Conservation (phyloP, 2,329 filamentous ascomycete genomes). For the Scytalidium sp. region DNA sequence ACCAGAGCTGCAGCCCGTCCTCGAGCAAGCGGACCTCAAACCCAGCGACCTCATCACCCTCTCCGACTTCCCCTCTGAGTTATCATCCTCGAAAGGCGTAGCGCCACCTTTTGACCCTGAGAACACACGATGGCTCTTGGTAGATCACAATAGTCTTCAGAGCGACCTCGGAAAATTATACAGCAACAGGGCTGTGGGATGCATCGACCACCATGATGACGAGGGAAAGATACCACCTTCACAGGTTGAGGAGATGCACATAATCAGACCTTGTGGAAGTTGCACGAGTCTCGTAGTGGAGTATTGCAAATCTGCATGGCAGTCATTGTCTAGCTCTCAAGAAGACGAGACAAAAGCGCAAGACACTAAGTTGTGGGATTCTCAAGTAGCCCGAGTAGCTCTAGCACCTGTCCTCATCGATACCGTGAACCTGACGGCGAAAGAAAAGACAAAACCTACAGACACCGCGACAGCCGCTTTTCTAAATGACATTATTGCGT, state of each 20-base stretch:
- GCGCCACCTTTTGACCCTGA: constrained; percentile 40
- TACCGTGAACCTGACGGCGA: constrained; percentile 60
- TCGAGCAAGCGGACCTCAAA: constrained; percentile 56
- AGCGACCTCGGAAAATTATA: constrained; percentile 56
- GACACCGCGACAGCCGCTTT: constrained; percentile 58
- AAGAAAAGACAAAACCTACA: constrained; percentile 61
- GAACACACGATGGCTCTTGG: constrained; percentile 67
- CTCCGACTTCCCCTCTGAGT: constrained; percentile 52
- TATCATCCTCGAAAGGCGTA: constrained; percentile 37
- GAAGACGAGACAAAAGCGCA: constrained; percentile 32
- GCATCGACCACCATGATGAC: constrained; percentile 78
- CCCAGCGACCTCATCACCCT: constrained; percentile 63
- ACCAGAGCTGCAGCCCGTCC: constrained; percentile 67
- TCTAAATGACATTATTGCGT: constrained; percentile 46
- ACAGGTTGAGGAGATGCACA: constrained; percentile 47
- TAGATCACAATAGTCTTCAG: constrained; percentile 76
- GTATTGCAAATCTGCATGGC: constrained; percentile 57
- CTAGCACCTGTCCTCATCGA: constrained; percentile 73
- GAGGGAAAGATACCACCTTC: constrained; percentile 52
- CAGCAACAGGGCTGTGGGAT: constrained; percentile 52
- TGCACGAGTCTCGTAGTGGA: constrained; percentile 69
- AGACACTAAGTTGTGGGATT: constrained; percentile 38
- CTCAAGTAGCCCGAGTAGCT: constrained; percentile 62
- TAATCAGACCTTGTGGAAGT: constrained; percentile 67
- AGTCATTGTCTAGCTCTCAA: constrained; percentile 35